Percentiles rank a stretch among this genome's conserved stretches.
Evolutionary conservation across 768 basidiomycete species (phyloP).

Genomic region (Suillus discolor): DNA sequence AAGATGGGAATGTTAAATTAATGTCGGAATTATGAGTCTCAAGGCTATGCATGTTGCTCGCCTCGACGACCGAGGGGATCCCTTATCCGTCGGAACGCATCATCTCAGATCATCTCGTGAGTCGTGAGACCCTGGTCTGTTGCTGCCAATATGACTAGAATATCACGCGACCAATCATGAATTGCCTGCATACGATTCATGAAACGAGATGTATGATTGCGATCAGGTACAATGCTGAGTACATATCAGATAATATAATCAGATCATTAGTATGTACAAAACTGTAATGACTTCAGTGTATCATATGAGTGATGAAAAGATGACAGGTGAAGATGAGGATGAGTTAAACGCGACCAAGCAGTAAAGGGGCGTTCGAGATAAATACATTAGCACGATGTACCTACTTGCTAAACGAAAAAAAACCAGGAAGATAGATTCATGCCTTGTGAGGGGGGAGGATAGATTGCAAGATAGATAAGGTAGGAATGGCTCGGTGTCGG

Average conservation of each 20-base stretch:
- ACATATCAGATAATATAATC: not conserved
- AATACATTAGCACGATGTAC: conserved; percentile 18
- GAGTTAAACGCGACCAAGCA: conserved; percentile 5
- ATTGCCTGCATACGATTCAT: not conserved
- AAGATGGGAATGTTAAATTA: not conserved
- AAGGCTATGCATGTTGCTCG: not conserved
- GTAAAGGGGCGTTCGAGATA: conserved; percentile 18
- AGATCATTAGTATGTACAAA: conserved; percentile 12
- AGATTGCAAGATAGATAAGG: conserved; percentile 13
- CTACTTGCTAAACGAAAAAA: not conserved
- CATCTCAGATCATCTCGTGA: not conserved
- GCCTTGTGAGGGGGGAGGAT: conserved; percentile 18
- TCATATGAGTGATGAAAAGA: not conserved
- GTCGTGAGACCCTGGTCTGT: not conserved
- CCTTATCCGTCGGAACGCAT: not conserved
- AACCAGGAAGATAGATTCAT: conserved; percentile 10
- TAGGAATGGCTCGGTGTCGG: conserved; percentile 3
- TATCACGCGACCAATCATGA: not conserved
- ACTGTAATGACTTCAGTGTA: conserved; percentile 5
- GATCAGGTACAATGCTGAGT: conserved; percentile 11
- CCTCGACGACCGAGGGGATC: not conserved
- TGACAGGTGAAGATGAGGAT: not conserved
- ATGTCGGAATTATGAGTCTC: conserved; percentile 1
- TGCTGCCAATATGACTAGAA: conserved; percentile 1
- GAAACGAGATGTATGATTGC: not conserved